phyloP scores from a whole-genome alignment of 2,329 filamentous ascomycete genomes.

The Xylaria sp. region DNA sequence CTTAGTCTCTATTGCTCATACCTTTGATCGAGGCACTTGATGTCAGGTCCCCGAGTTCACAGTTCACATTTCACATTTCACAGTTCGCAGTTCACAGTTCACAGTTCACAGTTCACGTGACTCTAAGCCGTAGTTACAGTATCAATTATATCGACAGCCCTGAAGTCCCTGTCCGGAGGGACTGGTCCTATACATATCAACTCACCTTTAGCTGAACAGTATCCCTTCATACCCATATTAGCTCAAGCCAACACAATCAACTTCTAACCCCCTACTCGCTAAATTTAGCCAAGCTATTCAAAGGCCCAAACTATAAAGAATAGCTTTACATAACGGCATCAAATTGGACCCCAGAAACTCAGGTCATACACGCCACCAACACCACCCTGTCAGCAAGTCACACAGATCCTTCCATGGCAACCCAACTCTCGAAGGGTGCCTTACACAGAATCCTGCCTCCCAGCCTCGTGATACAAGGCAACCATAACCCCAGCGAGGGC shows the following conservation, averaged over 20 bases:
- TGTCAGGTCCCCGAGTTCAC: background rate
- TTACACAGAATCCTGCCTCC: background rate
- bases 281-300: background rate
- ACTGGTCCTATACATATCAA: background rate
- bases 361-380: background rate
- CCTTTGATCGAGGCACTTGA: background rate
- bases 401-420: background rate
- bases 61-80: too few species aligned
- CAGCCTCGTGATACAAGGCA: conserved; percentile 10
- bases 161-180: background rate
- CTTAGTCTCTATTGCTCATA: too few species aligned
- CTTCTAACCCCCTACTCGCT: background rate
- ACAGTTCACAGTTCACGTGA: too few species aligned
- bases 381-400: background rate
- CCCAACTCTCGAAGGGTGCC: background rate
- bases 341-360: background rate
- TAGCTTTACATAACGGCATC: background rate
- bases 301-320: background rate
- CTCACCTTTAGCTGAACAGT: background rate
- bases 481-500: background rate
- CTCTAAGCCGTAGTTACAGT: background rate
- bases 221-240: background rate
- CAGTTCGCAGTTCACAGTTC: too few species aligned
- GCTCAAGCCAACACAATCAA: background rate
- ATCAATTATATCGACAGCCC: background rate